Evolutionary conservation across 768 basidiomycete species (phyloP), one percentile per base, ranked within the genome.

Genomic region (Multifurca ochricompacta): DNA sequence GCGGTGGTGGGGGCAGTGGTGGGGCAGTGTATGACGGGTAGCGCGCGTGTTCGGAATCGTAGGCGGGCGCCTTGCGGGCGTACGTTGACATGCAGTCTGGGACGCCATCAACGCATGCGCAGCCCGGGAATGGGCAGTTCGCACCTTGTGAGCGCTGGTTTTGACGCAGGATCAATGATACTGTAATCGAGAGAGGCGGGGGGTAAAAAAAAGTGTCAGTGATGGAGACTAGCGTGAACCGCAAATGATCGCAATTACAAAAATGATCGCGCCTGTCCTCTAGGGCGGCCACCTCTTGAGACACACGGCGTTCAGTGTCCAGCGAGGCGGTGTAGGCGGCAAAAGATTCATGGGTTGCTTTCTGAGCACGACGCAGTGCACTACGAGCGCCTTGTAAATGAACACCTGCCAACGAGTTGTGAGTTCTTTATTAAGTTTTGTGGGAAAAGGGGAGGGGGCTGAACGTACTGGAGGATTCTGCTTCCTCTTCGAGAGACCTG

Each of bases 141-240:
- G 42, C 37, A 53, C 55, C 47, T 32, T 49, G 56, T 23, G 57
- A 30, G 52, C 57, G 57, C 39, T 48, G 59, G 13, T 47, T 46
- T 14, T 61, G 59, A n/a, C 59, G 59, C 27, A 61, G 46, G 14
- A 61, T 32, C 19, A 52, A 46, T 11, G 59, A 59, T n/a, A 61
- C 59, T 59, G 19, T 9, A 36, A n/a, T n/a, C n/a, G 3, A 28
- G 32, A 19, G 8, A 25, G 39, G 21, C 14, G 18, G 18, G 3
- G 41, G 6, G n/a, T n/a, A n/a, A n/a, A n/a, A n/a, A n/a, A n/a
- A 4, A 2, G 5, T n/a, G 34, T 56, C 34, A 56, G 37, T 41
- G 10, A 40, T 6, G 9, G 48, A n/a, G 3, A 3, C 6, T 16
- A 28, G 16, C 16, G 13, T n/a, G 8, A 44, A 19, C 18, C 21